Base-by-base conservation (phyloP, 345 rosid species). In the Ricinus communis region DNA sequence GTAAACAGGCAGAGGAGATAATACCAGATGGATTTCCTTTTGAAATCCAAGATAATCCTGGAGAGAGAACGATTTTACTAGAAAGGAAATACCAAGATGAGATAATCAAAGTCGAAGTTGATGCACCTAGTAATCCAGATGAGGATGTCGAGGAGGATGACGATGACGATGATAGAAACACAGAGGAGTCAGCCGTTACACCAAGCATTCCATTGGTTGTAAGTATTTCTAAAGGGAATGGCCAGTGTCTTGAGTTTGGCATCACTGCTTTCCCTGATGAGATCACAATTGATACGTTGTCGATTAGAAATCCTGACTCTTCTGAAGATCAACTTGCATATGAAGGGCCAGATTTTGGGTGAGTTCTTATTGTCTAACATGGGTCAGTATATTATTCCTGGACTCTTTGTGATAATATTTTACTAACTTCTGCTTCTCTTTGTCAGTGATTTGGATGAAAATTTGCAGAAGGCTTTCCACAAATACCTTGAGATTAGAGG, bases 401-500 rank as follows among this genome's bases (percentile, higher is more conserved):
- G 47, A 9, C 5, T 43, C 5, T 25, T 31, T 4, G 2, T 33
- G 25, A 12, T 65, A 51, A 1, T 10, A 3, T 64, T 59, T 28
- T 41, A 12, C 56, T 71, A 25, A 56, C 62, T 4, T 22, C 18
- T 58, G n/a, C 55, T 63, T 33, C 66, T 19, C 27, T 22, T 63
- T 68, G 60, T 27, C 82, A 90, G 96, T 4, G 93, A 85, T 68
- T 77, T 87, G 85, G 96, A 87, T 69, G 89, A 87, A 79, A 83
- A 87, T 73, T 69, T 90, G 79, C 87, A 85, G 82, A 82, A 85
- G 74, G 89, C 89, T 66, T 85, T 90, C 70, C 70, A 76, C 36
- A 88, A 82, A 78, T 88, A 80, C 72, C 80, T 90, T 0, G 93
- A 84, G 84, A 76, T 84, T 47, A 85, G 96, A 74, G 96, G 96